phyloP scores from a whole-genome alignment of 1,139 yeast genomes.

The Scheffersomyces segobiensis region DNA sequence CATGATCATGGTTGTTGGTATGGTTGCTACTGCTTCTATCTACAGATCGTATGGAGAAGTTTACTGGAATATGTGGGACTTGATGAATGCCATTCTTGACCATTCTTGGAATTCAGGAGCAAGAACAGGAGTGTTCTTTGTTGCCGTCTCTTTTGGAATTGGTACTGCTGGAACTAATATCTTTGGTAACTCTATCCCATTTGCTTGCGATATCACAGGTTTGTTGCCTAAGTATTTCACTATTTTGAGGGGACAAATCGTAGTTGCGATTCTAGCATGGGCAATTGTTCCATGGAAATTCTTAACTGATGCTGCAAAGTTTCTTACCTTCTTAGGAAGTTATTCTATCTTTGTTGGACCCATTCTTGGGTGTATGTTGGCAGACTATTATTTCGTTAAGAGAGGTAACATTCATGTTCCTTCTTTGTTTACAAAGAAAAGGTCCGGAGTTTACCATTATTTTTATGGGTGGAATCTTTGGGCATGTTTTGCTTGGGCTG shows the following conservation, averaged over 20 bases:
- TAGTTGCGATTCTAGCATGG: background rate
- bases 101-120: background rate
- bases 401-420: background rate
- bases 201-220: background rate
- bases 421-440: background rate
- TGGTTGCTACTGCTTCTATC: background rate
- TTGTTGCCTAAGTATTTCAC: background rate
- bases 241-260: background rate
- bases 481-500: background rate
- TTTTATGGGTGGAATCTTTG: background rate
- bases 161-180: slow-evolving; percentile 32
- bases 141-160: slow-evolving; percentile 11
- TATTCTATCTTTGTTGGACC: background rate
- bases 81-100: background rate
- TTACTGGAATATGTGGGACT: slow-evolving; percentile 1
- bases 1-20: background rate
- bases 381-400: background rate
- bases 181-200: slow-evolving; percentile 13
- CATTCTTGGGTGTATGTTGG: background rate
- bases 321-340: background rate
- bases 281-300: background rate
- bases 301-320: background rate
- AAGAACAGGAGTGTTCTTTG: slow-evolving; percentile 16
- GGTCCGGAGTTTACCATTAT: background rate
- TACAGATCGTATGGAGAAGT: background rate